Percentiles rank a stretch among this genome's conserved stretches.
These are phyloP conservation scores for Suillus subluteus DNA, from an alignment of 768 basidiomycete genomes.

Conservation along the genomic window DNA sequence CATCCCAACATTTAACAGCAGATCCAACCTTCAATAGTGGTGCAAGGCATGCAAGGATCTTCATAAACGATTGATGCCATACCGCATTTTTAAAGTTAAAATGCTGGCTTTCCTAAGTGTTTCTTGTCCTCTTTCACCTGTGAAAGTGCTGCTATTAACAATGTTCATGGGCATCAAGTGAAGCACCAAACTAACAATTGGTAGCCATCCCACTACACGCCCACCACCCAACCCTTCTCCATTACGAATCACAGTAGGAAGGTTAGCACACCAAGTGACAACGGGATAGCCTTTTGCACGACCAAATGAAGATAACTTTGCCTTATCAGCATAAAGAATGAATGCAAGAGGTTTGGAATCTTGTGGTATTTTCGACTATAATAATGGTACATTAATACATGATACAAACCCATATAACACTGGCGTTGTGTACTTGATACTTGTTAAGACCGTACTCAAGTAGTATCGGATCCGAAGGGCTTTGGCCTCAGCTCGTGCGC, in stretches of 20 bases:
- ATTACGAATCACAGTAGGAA: slow-evolving; percentile 37
- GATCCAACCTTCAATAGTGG: slow-evolving; percentile 7
- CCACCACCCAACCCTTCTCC: slow-evolving; percentile 38
- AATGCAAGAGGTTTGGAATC: slow-evolving; percentile 32
- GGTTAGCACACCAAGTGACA: slow-evolving; percentile 34
- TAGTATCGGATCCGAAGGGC: no score
- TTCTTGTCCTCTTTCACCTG: slow-evolving; percentile 14
- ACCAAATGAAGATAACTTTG: slow-evolving; percentile 41
- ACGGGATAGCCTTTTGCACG: slow-evolving; percentile 42
- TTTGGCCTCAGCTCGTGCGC: no score
- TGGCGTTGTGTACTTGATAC: slow-evolving; percentile 35
- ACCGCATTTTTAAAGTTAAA: slow-evolving; percentile 15
- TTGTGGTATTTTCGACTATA: not conserved
- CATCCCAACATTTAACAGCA: slow-evolving; percentile 34
- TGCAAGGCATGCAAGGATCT: slow-evolving; percentile 9
- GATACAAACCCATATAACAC: not conserved
- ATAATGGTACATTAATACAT: not conserved
- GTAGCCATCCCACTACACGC: slow-evolving; percentile 42
- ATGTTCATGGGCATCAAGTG: not conserved
- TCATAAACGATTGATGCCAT: slow-evolving; percentile 17
- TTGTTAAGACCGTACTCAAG: no score
- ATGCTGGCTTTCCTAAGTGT: slow-evolving; percentile 6
- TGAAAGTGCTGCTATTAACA: not conserved
- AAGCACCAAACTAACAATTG: slow-evolving; percentile 32
- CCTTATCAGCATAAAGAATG: slow-evolving; percentile 46